These are phyloP conservation scores for Starmerella cellae DNA, from an alignment of 805 yeast genomes.

Conservation along the genomic window DNA sequence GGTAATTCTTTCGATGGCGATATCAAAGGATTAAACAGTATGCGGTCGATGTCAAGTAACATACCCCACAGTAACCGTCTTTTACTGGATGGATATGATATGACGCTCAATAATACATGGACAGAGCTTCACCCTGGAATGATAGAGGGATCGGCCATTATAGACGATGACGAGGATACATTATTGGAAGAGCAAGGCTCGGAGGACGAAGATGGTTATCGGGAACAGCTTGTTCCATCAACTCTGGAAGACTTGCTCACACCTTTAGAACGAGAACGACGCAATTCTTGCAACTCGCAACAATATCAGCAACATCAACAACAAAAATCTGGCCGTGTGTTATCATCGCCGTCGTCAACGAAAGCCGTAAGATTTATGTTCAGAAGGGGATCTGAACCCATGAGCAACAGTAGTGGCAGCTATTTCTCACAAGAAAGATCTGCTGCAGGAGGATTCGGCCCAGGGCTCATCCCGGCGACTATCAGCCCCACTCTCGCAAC, in stretches of 20 bases:
- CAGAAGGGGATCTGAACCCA: conserved; percentile 7
- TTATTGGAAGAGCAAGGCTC: conserved; percentile 12
- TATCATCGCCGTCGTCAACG: conserved; percentile 8
- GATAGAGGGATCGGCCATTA: conserved; percentile 28
- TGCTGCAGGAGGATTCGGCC: too few species aligned
- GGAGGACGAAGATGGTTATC: conserved; percentile 36
- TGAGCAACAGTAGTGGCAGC: background rate
- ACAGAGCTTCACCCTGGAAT: background rate
- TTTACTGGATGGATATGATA: background rate
- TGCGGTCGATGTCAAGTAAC: background rate
- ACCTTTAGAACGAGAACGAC: conserved; percentile 64
- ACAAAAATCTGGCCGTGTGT: conserved; percentile 12
- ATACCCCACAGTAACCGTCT: background rate
- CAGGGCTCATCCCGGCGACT: too few species aligned
- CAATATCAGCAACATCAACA: too few species aligned
- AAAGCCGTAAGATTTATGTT: conserved; percentile 1
- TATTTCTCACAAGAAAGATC: background rate
- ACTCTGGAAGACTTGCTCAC: conserved; percentile 68
- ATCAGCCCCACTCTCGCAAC: too few species aligned
- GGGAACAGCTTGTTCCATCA: conserved; percentile 72
- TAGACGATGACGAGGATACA: conserved; percentile 28
- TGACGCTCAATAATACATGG: background rate
- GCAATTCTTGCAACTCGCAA: conserved; percentile 38
- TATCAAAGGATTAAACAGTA: background rate
- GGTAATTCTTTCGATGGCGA: background rate